A percentile compares a stretch with the other conserved stretches of the same genome.
phyloP scores from a whole-genome alignment of 2,329 filamentous ascomycete species.

The Reticulascus tulasneorum region DNA sequence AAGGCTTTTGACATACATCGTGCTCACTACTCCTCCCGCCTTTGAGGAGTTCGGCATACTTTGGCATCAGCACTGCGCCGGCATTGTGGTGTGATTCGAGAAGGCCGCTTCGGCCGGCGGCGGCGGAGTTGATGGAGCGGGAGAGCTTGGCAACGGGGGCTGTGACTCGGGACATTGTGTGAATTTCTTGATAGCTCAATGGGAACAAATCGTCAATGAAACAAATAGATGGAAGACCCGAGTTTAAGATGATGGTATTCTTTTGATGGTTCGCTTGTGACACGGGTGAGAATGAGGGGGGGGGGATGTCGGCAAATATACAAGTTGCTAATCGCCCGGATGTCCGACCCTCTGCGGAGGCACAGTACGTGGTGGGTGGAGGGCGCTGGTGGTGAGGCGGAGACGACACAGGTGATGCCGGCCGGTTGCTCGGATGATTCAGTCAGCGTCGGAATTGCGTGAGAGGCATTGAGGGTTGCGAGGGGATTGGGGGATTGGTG shows the following conservation, averaged over 20 bases:
- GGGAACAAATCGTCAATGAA: no score
- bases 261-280: no score
- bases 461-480: no score
- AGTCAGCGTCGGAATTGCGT: no score
- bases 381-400: no score
- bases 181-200: no score
- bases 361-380: neutral
- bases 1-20: conserved; percentile 33
- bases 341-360: conserved; percentile 3
- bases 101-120: conserved; percentile 28
- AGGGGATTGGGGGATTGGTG: no score
- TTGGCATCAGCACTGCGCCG: conserved; percentile 38
- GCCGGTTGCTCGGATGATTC: no score
- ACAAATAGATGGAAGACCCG: no score
- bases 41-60: conserved; percentile 43
- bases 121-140: conserved; percentile 40
- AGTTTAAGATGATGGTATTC: no score
- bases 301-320: neutral
- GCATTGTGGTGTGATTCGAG: conserved; percentile 24
- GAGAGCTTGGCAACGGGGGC: conserved; percentile 46
- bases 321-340: no score
- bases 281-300: neutral
- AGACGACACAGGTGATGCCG: no score
- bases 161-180: conserved; percentile 45
- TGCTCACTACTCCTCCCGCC: conserved; percentile 29